A percentile compares a stretch with the other conserved stretches of the same genome.
Evolutionary conservation across 192 early-diverging fungal species (phyloP).

Genomic region (Gigaspora rosea): DNA sequence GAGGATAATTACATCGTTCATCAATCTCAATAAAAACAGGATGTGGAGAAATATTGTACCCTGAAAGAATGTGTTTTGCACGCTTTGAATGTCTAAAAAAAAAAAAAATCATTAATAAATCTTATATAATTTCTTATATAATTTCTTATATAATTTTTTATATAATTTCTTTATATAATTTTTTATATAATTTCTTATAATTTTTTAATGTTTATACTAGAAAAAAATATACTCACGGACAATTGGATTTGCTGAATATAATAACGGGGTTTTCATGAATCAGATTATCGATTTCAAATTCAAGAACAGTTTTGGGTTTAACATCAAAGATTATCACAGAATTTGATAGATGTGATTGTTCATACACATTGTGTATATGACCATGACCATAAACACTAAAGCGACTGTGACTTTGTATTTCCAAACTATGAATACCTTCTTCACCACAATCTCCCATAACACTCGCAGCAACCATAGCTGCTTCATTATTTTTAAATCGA

Average conservation of each 20-base stretch:
- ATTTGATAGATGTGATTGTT: not conserved
- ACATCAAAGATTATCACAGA: not conserved
- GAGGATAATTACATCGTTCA: too few species aligned
- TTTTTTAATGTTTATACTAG: not conserved
- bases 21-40: conserved; percentile 14
- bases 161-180: not conserved
- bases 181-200: too few species aligned
- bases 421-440: conserved; percentile 29
- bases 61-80: conserved; percentile 23
- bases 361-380: conserved; percentile 1
- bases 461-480: conserved; percentile 21
- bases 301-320: not conserved
- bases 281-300: not conserved
- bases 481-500: conserved; percentile 1
- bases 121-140: too few species aligned
- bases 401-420: conserved; percentile 8
- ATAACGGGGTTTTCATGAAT: not conserved
- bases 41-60: conserved; percentile 1
- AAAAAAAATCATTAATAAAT: not conserved
- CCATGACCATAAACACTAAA: conserved; percentile 1
- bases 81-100: conserved; percentile 14
- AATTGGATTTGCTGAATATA: conserved; percentile 26
- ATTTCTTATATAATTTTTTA: too few species aligned
- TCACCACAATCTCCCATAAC: conserved; percentile 30
- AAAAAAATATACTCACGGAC: conserved; percentile 15